Evolutionary conservation across 2,329 filamentous ascomycete species (phyloP), one percentile per base, ranked within the genome.

Genomic region (Fusarium sp.): DNA sequence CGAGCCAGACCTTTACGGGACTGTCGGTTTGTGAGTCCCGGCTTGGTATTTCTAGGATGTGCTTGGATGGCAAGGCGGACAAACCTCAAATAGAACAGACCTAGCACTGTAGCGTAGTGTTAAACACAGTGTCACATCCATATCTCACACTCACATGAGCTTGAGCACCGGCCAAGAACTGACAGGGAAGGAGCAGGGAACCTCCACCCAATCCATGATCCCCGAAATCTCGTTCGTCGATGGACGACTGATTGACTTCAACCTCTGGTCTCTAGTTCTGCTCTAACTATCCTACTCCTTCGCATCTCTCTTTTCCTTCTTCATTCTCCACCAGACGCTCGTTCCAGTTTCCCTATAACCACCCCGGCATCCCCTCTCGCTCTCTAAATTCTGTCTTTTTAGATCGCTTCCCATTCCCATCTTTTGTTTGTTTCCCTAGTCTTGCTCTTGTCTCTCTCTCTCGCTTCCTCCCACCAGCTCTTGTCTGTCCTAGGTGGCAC

Each of bases 331-430:
- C 72, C 55, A 42, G 34, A 74, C 74, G 31, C 59, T 76, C 72
- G 64, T 72, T 74, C 64, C 52, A 57, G 46, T 66, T 52, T 52
- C 52, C 72, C 72, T 75, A 69, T 68, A 75, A 74, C 69, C 64
- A 65, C 49, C 31, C 49, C 62, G 54, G 46, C 55, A 58, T 70
- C 62, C 71, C 72, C 49, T 37, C 48, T 50, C 31, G 25, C 34
- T 37, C 34, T 37, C 34, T n/a, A 39, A 51, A 64, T 62, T 67
- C 56, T 48, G 54, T 50, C 49, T 26, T 65, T 61, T 56, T 69
- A 39, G 45, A 42, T 64, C 44, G 54, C 52, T 65, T 51, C 26
- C 37, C 49, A 53, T 65, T 53, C 39, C 49, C 60, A 53, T 65
- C 59, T 62, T 55, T 62, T 62, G 64, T 68, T 61, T 64, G 62